Conservation (phyloP, 2,329 filamentous ascomycete genomes). For the Xylariaceae sp. region DNA sequence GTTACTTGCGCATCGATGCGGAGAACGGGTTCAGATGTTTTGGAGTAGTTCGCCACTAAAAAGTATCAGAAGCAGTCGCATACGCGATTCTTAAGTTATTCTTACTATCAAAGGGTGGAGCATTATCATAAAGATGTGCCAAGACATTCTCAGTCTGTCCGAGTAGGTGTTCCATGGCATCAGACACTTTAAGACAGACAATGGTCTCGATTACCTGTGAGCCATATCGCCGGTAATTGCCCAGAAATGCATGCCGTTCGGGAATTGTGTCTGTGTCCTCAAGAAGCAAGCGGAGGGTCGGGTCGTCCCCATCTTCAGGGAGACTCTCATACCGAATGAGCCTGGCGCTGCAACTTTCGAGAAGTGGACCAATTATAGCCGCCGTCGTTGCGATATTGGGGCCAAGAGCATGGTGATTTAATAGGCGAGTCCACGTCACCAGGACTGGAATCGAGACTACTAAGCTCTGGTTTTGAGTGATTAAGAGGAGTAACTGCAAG, state of each 20-base stretch:
- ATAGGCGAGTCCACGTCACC: conserved; percentile 81
- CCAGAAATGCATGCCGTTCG: conserved; percentile 89
- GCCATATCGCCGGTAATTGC: conserved; percentile 92
- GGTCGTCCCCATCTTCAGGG: conserved; percentile 75
- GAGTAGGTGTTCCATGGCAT: conserved; percentile 87
- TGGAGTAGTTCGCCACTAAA: conserved; percentile 57
- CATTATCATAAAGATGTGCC: conserved; percentile 68
- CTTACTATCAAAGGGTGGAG: conserved; percentile 63
- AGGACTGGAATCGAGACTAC: conserved; percentile 91
- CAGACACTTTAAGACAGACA: conserved; percentile 73
- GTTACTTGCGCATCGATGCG: conserved; percentile 85
- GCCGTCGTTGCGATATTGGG: conserved; percentile 57
- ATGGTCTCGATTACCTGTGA: conserved; percentile 83
- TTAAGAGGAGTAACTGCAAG: conserved; percentile 71
- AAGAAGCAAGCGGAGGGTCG: conserved; percentile 75
- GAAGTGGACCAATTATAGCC: conserved; percentile 65
- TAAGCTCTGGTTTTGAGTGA: conserved; percentile 81
- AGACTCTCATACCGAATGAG: conserved; percentile 84
- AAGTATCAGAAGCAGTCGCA: conserved; percentile 18
- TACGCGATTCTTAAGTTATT: neutral
- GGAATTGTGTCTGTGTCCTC: conserved; percentile 95
- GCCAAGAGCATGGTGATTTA: conserved; percentile 68
- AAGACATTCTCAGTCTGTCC: conserved; percentile 70
- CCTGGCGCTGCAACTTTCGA: conserved; percentile 79
- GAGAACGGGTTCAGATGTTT: conserved; percentile 68